phyloP scores from a whole-genome alignment of 768 basidiomycete species.

The Boletus bicolor region DNA sequence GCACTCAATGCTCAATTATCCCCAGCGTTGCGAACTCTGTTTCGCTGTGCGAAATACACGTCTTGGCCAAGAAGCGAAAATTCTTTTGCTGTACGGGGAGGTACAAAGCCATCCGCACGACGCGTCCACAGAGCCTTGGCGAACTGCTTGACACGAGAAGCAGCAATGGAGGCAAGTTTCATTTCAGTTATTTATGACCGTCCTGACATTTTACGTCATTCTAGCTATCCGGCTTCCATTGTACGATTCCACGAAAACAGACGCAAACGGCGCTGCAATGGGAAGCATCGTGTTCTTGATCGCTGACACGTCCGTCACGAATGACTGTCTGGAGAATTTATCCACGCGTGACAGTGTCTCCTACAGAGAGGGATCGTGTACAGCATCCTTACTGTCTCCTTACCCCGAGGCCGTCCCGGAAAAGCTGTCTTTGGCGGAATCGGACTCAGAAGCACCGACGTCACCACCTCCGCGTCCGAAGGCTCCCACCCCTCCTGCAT shows the following conservation, averaged over 20 bases:
- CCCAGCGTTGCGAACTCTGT: constrained; percentile 16
- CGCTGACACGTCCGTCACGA: constrained; percentile 13
- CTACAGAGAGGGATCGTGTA: constrained; percentile 11
- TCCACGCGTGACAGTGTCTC: constrained; percentile 22
- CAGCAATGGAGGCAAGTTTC: constrained; percentile 28
- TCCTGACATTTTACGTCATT: constrained; percentile 30
- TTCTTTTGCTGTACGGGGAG: constrained; percentile 28
- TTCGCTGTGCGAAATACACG: constrained; percentile 29
- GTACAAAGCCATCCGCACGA: constrained; percentile 29
- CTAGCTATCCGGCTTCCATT: constrained; percentile 32
- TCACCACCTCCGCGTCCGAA: constrained; percentile 22
- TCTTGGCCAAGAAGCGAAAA: constrained; percentile 26
- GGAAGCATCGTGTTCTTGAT: constrained; percentile 30
- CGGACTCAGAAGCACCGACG: constrained; percentile 17
- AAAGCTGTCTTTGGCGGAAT: constrained; percentile 19
- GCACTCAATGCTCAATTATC: constrained; percentile 9
- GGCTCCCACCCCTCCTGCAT: constrained; percentile 18
- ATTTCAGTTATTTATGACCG: constrained; percentile 29
- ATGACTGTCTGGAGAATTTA: constrained; percentile 10
- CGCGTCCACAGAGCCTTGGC: constrained; percentile 24
- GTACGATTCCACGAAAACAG: constrained; percentile 30
- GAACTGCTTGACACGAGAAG: constrained; percentile 28
- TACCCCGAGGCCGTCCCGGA: constrained; percentile 20
- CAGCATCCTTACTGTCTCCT: constrained; percentile 13
- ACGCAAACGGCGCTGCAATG: constrained; percentile 24